These are phyloP conservation scores for Saccharomycopsis babjevae DNA, from an alignment of 805 yeast genomes.

Conservation along the genomic window DNA sequence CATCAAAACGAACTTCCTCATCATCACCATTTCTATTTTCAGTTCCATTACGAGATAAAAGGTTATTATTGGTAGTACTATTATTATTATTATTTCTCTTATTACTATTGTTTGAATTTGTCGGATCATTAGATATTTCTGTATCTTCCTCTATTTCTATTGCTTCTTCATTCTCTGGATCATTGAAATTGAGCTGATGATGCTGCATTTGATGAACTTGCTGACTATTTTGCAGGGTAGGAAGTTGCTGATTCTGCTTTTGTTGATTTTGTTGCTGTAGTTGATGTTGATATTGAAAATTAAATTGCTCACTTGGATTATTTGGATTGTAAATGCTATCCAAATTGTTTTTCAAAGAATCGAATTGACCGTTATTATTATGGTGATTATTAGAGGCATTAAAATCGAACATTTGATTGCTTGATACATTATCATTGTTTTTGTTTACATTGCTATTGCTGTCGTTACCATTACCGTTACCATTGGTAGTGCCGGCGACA, in stretches of 20 bases:
- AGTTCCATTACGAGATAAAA: not conserved
- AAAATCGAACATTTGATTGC: slow-evolving; percentile 19
- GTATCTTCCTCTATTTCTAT: not conserved
- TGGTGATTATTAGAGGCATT: not conserved
- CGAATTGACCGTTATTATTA: slow-evolving; percentile 2
- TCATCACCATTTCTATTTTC: slow-evolving; percentile 20
- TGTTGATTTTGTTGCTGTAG: slow-evolving; percentile 22
- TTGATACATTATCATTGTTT: slow-evolving; percentile 17
- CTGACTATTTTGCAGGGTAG: not conserved
- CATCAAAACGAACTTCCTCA: slow-evolving; percentile 78
- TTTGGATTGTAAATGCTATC: not conserved
- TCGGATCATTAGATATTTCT: not conserved
- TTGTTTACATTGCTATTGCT: slow-evolving; percentile 19
- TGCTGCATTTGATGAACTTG: not conserved
- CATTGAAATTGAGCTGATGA: not conserved
- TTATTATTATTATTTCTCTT: slow-evolving; percentile 21
- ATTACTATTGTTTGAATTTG: slow-evolving; percentile 12
- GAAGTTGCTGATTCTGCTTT: slow-evolving; percentile 12
- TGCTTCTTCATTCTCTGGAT: not conserved
- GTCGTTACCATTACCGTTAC: not conserved
- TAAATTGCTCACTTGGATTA: not conserved
- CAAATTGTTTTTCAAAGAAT: not conserved
- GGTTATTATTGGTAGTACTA: slow-evolving; percentile 5
- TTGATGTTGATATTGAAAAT: slow-evolving; percentile 14
- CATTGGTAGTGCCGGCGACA: slow-evolving; percentile 21